Conservation (phyloP, 2,329 filamentous ascomycete genomes). For the Ophiostoma sp. region DNA sequence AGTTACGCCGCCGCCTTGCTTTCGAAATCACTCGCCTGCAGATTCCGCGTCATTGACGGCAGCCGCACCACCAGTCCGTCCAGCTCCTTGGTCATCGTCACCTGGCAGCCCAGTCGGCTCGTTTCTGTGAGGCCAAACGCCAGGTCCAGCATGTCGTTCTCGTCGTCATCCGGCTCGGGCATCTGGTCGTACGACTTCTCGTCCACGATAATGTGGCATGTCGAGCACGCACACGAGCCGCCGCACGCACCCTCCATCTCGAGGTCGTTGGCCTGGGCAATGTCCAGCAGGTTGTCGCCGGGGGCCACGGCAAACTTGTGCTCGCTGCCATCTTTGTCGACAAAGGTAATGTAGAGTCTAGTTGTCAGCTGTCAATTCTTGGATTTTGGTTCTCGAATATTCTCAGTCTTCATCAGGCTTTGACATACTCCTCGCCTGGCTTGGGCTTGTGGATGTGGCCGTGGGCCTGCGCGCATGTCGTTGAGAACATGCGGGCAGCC, state of each 20-base stretch:
- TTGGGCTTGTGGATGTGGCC: conserved; percentile 79
- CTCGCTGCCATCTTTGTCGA: conserved; percentile 79
- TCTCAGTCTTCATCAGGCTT: no score
- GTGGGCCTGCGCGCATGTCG: conserved; percentile 56
- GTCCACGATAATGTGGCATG: conserved; percentile 82
- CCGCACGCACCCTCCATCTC: conserved; percentile 99
- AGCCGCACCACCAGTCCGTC: conserved; percentile 81
- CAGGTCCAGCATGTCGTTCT: conserved; percentile 86
- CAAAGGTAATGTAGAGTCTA: conserved; percentile 85
- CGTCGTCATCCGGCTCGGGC: conserved; percentile 70
- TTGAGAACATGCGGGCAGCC: conserved; percentile 51
- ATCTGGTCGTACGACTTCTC: conserved; percentile 71
- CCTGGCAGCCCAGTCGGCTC: conserved; percentile 76
- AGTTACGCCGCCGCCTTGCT: background rate
- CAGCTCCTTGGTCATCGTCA: conserved; percentile 83
- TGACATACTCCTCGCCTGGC: conserved; percentile 75
- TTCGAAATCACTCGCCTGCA: conserved; percentile 80
- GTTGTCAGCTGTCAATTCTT: background rate
- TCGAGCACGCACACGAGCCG: conserved; percentile 87
- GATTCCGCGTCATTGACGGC: conserved; percentile 88
- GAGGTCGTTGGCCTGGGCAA: conserved; percentile 87
- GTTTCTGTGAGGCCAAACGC: conserved; percentile 89
- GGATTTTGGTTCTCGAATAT: no score
- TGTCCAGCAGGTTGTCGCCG: conserved; percentile 90
- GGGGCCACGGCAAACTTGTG: conserved; percentile 73